phyloP scores from a whole-genome alignment of 2,329 filamentous ascomycete genomes.

The Nannizziopsis barbatae region DNA sequence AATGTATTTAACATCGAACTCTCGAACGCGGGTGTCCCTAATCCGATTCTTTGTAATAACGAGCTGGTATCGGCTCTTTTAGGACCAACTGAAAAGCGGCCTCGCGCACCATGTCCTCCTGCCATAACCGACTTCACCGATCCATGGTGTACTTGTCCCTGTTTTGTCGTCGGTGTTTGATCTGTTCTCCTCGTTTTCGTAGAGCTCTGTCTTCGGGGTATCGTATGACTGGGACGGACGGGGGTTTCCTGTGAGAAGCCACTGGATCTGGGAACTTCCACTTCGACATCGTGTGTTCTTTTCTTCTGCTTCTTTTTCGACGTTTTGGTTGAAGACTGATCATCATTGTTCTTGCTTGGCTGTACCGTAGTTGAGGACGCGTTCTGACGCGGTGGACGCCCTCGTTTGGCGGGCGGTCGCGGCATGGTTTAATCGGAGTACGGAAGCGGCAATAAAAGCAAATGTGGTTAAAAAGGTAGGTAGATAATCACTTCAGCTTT shows the following conservation, averaged over 20 bases:
- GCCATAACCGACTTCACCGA: background rate
- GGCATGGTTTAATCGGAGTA: constrained; percentile 8
- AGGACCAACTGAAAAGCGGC: constrained; percentile 7
- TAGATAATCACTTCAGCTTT: background rate
- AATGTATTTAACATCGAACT: constrained; percentile 37
- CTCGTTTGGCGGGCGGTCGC: constrained; percentile 13
- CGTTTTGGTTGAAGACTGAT: background rate
- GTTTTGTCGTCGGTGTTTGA: constrained; percentile 3
- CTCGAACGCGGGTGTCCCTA: constrained; percentile 33
- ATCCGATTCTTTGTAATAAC: constrained; percentile 16
- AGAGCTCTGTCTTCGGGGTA: constrained; percentile 1
- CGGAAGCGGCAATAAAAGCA: background rate
- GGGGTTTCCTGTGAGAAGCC: background rate
- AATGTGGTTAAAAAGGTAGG: background rate
- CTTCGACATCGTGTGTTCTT: background rate
- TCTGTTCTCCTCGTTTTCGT: background rate
- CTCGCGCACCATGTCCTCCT: background rate
- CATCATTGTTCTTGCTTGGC: background rate
- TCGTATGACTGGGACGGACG: background rate
- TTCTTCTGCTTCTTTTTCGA: background rate
- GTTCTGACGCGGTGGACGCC: constrained; percentile 9
- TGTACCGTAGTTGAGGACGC: background rate
- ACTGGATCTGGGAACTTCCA: background rate
- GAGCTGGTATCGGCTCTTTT: constrained; percentile 13
- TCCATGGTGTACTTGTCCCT: background rate